Percentiles rank a stretch among this genome's conserved stretches.
These are phyloP conservation scores for Jaltomata sinuosa DNA, from an alignment of 257 asterid genomes.

Conservation along the genomic window DNA sequence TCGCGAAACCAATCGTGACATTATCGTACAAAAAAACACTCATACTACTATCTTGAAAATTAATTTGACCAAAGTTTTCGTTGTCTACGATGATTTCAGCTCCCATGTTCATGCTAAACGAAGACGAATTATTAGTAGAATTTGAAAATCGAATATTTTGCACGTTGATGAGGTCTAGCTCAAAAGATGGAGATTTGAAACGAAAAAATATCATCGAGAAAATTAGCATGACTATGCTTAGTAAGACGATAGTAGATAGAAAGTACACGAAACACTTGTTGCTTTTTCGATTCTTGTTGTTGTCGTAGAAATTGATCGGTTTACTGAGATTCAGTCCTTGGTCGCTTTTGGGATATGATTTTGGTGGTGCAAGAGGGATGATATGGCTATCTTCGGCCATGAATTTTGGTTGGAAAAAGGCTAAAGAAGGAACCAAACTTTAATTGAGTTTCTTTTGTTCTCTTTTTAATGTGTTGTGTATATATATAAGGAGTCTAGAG, in stretches of 20 bases:
- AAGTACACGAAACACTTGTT: slow-evolving; percentile 39
- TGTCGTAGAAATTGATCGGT: background rate
- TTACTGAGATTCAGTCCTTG: background rate
- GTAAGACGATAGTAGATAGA: slow-evolving; percentile 17
- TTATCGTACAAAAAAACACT: slow-evolving; percentile 20
- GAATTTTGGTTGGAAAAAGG: background rate
- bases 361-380: slow-evolving; percentile 20
- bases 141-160: slow-evolving; percentile 5
- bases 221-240: slow-evolving; percentile 27
- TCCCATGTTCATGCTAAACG: slow-evolving; percentile 21
- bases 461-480: background rate
- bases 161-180: slow-evolving; percentile 8
- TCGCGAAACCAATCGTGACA: slow-evolving; percentile 20
- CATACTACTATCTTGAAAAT: slow-evolving; percentile 21
- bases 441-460: background rate
- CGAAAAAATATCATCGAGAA: slow-evolving; percentile 30
- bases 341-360: background rate
- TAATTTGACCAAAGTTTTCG: slow-evolving; percentile 36
- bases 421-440: background rate
- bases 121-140: background rate
- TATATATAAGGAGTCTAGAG: background rate
- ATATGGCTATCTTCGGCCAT: slow-evolving; percentile 16
- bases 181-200: slow-evolving; percentile 20
- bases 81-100: slow-evolving; percentile 24
- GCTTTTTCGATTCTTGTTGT: background rate